Conservation (phyloP, 768 basidiomycete genomes). For the Nidularia pulvinata region DNA sequence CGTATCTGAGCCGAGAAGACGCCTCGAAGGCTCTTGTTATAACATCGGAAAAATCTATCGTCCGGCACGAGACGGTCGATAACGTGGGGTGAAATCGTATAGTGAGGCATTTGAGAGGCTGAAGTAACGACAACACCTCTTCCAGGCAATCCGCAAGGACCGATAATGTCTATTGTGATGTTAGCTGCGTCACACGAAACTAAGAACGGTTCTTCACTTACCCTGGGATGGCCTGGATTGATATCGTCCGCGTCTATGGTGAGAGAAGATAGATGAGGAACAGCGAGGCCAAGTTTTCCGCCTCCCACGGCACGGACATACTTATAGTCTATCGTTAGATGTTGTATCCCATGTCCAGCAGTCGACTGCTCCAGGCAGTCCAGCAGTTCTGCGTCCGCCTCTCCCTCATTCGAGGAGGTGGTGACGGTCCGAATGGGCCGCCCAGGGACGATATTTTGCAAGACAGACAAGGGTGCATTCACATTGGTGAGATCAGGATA, state of each 20-base stretch:
- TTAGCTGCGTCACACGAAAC: neutral
- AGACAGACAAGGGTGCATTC: conserved; percentile 13
- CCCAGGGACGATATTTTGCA: conserved; percentile 13
- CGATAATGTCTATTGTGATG: conserved; percentile 12
- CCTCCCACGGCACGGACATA: conserved; percentile 9
- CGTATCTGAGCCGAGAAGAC: conserved; percentile 9
- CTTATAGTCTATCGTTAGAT: conserved; percentile 12
- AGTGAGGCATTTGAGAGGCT: conserved; percentile 10
- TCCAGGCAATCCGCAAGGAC: conserved; percentile 17
- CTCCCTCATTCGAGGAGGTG: conserved; percentile 1
- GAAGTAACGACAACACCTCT: conserved; percentile 13
- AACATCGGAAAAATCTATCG: conserved; percentile 19
- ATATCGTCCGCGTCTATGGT: conserved; percentile 14
- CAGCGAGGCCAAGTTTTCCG: conserved; percentile 9
- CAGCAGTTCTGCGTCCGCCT: conserved; percentile 5
- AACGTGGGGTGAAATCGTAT: conserved; percentile 16
- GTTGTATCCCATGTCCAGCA: conserved; percentile 11
- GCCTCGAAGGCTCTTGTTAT: conserved; percentile 19
- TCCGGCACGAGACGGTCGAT: conserved; percentile 12
- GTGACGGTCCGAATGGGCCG: conserved; percentile 14
- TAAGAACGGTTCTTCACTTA: conserved; percentile 1
- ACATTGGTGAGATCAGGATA: conserved; percentile 11
- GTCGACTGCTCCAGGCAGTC: conserved; percentile 13
- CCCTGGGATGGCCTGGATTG: conserved; percentile 15
- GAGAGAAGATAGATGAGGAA: conserved; percentile 10